phyloP scores from a whole-genome alignment of 2,329 filamentous ascomycete genomes.

The Trichoderma breve region DNA sequence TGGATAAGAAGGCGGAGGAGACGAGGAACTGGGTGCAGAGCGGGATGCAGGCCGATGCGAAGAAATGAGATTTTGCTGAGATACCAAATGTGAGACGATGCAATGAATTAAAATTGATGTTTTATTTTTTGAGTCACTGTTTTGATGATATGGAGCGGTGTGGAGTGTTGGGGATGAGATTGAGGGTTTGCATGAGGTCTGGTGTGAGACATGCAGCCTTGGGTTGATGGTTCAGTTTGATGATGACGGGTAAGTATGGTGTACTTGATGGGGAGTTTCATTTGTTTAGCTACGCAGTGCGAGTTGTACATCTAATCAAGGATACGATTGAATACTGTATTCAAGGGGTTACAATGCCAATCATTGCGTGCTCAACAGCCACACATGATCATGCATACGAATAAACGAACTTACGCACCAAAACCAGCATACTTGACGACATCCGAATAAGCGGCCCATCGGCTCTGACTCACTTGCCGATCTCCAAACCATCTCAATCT shows the following conservation, averaged over 20 bases:
- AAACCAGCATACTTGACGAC: neutral
- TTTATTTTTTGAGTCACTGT: neutral
- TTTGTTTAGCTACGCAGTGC: neutral
- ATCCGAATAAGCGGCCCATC: conserved; percentile 4
- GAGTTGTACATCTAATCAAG: neutral
- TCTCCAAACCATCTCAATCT: neutral
- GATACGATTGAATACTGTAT: neutral
- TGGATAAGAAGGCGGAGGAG: conserved; percentile 55
- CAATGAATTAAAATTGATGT: neutral
- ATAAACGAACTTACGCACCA: neutral
- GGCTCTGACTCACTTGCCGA: neutral
- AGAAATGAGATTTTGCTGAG: conserved; percentile 37
- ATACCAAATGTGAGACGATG: neutral
- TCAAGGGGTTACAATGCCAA: neutral
- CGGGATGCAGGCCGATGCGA: conserved; percentile 66
- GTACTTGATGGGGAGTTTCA: neutral
- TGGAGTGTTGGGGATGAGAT: neutral
- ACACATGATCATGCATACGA: neutral
- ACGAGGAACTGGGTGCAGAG: conserved; percentile 63
- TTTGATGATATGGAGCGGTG: neutral
- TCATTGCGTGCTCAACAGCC: neutral
- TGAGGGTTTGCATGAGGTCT: neutral
- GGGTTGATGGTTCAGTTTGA: neutral
- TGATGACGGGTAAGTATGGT: neutral
- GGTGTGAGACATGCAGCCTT: neutral